Percentiles rank a stretch among this genome's conserved stretches.
Conservation (phyloP, 1,284 basidiomycete genomes). For the Trichosporon ovoides region DNA sequence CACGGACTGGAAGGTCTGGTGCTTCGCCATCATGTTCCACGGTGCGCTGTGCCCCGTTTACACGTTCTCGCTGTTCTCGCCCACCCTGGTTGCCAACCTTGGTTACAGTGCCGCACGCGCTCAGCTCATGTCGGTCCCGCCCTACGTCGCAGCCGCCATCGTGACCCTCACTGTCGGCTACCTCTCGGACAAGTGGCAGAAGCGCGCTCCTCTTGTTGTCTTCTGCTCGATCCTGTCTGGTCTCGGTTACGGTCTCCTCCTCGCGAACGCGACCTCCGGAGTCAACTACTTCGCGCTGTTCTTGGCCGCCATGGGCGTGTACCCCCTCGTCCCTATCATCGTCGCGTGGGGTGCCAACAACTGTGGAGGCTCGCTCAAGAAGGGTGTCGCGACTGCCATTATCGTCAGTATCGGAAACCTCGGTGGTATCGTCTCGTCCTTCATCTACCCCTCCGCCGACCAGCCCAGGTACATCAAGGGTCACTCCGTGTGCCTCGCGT, state of each 20-base stretch:
- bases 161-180: slow-evolving; percentile 39
- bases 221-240: slow-evolving; percentile 35
- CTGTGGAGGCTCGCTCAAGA: slow-evolving; percentile 56
- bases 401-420: slow-evolving; percentile 56
- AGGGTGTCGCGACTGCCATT: slow-evolving; percentile 56
- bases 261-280: slow-evolving; percentile 42
- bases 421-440: slow-evolving; percentile 54
- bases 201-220: slow-evolving; percentile 40
- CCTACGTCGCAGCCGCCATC: slow-evolving; percentile 38
- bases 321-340: slow-evolving; percentile 55
- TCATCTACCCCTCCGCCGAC: slow-evolving; percentile 48
- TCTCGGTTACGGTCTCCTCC: slow-evolving; percentile 35
- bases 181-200: slow-evolving; percentile 39
- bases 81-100: slow-evolving; percentile 37
- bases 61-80: slow-evolving; percentile 56
- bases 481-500: slow-evolving; percentile 34
- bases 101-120: slow-evolving; percentile 65
- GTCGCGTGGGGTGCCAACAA: slow-evolving; percentile 59
- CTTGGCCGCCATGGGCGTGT: slow-evolving; percentile 57
- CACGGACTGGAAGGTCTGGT: slow-evolving; percentile 43
- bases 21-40: slow-evolving; percentile 29
- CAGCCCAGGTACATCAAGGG: slow-evolving; percentile 29
- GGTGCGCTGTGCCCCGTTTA: slow-evolving; percentile 56
- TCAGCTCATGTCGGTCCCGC: slow-evolving; percentile 55
- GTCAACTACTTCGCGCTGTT: slow-evolving; percentile 55